Evolutionary conservation across 495 filamentous ascomycete species (phyloP).

Genomic region (Neurospora africana): DNA sequence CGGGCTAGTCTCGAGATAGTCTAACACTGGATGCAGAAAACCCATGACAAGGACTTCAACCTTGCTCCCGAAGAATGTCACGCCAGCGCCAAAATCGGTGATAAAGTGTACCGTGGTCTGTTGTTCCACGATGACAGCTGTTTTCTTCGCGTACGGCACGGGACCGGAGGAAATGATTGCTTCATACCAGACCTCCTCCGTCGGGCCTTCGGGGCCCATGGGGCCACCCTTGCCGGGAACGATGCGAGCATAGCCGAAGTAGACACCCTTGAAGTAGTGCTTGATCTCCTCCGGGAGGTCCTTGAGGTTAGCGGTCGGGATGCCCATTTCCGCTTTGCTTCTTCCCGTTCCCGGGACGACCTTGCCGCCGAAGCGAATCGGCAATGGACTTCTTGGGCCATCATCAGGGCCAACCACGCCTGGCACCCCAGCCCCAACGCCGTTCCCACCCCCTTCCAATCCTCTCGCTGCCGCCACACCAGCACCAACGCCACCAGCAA

Average conservation of each 20-base stretch:
- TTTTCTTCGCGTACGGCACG: slow-evolving; percentile 27
- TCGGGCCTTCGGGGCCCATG: slow-evolving; percentile 9
- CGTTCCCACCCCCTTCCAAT: no score
- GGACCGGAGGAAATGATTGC: slow-evolving; percentile 42
- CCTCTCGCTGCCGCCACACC: not conserved
- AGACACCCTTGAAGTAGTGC: slow-evolving; percentile 45
- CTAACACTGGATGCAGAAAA: slow-evolving; percentile 32
- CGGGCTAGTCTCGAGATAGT: slow-evolving; percentile 15
- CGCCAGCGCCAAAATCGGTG: slow-evolving; percentile 32
- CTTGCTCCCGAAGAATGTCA: slow-evolving; percentile 25
- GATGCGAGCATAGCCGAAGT: slow-evolving; percentile 51
- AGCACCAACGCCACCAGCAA: not conserved
- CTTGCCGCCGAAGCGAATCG: slow-evolving; percentile 41
- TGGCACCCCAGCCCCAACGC: not conserved
- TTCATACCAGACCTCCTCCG: slow-evolving; percentile 36
- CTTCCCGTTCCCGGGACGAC: slow-evolving; percentile 26
- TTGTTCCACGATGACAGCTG: slow-evolving; percentile 26
- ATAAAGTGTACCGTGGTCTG: slow-evolving; percentile 34
- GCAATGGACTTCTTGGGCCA: no score
- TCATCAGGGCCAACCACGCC: slow-evolving; percentile 28
- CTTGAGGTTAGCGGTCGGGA: slow-evolving; percentile 32
- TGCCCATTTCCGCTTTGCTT: slow-evolving; percentile 16
- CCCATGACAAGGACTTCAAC: slow-evolving; percentile 48
- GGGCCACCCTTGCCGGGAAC: slow-evolving; percentile 2
- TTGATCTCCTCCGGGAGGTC: slow-evolving; percentile 33